Percentiles rank a stretch among this genome's conserved stretches.
phyloP scores from a whole-genome alignment of 352 stramenopile species.

The Pythium oligandrum region DNA sequence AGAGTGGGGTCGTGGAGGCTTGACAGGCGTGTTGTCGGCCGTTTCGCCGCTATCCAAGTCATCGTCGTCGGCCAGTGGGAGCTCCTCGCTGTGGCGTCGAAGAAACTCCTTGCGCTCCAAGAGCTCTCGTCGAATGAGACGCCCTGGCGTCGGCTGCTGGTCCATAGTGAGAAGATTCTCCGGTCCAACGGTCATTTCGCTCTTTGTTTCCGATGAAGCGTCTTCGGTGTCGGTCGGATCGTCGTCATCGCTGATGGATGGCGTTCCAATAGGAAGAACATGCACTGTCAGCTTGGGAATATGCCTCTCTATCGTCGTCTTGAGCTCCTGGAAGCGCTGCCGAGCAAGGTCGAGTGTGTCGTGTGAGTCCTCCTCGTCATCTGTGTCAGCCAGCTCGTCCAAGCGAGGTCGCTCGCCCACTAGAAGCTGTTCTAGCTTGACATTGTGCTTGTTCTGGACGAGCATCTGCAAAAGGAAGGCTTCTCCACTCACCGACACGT shows the following conservation, averaged over 20 bases:
- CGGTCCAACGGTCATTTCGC: not conserved
- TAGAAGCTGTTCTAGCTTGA: conserved; percentile 12
- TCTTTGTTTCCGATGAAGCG: not conserved
- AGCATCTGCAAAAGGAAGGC: conserved; percentile 4
- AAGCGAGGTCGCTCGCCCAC: conserved; percentile 5
- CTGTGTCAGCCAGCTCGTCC: conserved; percentile 13
- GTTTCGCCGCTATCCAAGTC: conserved; percentile 2
- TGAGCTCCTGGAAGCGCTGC: conserved; percentile 9
- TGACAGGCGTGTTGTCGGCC: not conserved
- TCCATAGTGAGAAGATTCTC: not conserved
- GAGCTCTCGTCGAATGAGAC: conserved; percentile 13
- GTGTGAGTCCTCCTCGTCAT: not conserved
- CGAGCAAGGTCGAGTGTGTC: not conserved
- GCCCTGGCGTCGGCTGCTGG: conserved; percentile 10
- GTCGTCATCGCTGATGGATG: not conserved
- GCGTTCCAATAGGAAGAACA: not conserved
- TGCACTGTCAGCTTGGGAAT: conserved; percentile 5
- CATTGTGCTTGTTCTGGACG: not conserved
- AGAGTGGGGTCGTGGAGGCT: not conserved
- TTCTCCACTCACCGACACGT: conserved; percentile 15
- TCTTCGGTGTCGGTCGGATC: not conserved
- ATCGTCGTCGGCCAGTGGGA: conserved; percentile 12
- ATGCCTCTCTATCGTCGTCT: conserved; percentile 4
- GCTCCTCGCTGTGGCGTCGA: conserved; percentile 20
- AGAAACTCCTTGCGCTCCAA: conserved; percentile 20